A percentile compares a stretch with the other conserved stretches of the same genome.
phyloP scores from a whole-genome alignment of 1,284 basidiomycete genomes.

The Somion occarium region DNA sequence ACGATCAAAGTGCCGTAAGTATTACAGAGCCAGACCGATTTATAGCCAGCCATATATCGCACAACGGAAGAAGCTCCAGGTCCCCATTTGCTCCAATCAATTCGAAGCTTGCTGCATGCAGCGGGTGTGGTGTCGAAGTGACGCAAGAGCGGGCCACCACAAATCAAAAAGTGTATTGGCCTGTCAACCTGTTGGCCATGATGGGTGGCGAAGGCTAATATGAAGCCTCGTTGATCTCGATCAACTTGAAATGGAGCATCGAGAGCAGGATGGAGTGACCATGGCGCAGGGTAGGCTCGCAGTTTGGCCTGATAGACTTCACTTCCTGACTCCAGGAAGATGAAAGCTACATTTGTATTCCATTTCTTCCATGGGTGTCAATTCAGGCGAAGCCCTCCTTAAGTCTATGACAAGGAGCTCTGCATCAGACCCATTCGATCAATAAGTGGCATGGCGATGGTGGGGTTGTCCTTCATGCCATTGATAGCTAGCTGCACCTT shows the following conservation, averaged over 20 bases:
- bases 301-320: constrained; percentile 35
- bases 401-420: constrained; percentile 27
- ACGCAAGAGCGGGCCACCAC: background rate
- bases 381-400: constrained; percentile 17
- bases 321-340: constrained; percentile 30
- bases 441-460: constrained; percentile 21
- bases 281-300: constrained; percentile 53
- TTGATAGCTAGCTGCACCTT: constrained; percentile 46
- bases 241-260: constrained; percentile 47
- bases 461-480: constrained; percentile 42
- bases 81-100: constrained; percentile 53
- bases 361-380: constrained; percentile 24
- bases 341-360: constrained; percentile 35
- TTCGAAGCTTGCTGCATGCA: constrained; percentile 12
- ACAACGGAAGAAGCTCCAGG: constrained; percentile 41
- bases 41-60: constrained; percentile 26
- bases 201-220: constrained; percentile 38
- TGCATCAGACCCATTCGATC: constrained; percentile 31
- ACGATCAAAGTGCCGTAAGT: constrained; percentile 41
- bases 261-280: constrained; percentile 30
- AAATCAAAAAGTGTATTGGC: background rate
- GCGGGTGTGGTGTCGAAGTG: background rate
- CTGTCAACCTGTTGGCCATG: background rate
- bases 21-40: constrained; percentile 55
- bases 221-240: constrained; percentile 39